Base-by-base conservation (phyloP, 2,329 filamentous ascomycete species). In the Talaromyces atroroseus region DNA sequence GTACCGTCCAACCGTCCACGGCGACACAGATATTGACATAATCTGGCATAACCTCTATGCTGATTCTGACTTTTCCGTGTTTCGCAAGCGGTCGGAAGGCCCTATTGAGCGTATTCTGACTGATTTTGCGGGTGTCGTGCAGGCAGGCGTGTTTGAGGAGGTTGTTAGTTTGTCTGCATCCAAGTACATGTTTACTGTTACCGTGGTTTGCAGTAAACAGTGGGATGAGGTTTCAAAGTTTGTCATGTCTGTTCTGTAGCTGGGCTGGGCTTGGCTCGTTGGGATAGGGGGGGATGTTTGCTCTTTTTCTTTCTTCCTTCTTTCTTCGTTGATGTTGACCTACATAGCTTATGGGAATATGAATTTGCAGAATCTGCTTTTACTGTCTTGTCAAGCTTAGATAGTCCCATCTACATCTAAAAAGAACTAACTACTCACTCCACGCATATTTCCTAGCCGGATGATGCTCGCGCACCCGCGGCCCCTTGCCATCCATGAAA, bases 401-500 rank as follows among this genome's bases (percentile, higher is more conserved):
- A n/a, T n/a, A n/a, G n/a, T n/a, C n/a, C n/a, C n/a, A n/a, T n/a
- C n/a, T n/a, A n/a, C n/a, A n/a, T n/a, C n/a, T n/a, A n/a, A n/a
- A n/a, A n/a, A n/a, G n/a, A n/a, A n/a, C 24, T 26, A 26, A 11
- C 11, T 29, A 29, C 2, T 29, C 26, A 29, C 26, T 29, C 54
- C 54, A 56, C 10, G n/a, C 46, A 24, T 47, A 52, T 10, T 47
- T 52, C 11, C 21, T 47, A 23, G 54, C 54, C 11, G 54, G 54
- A 45, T 56, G 54, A 18, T 34, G 29, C 18, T 57, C 49, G 4
- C 54, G 58, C 26, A 59, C 57, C 51, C 69, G 59, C 0, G 61
- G 64, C 53, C 66, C 63, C 2, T 71, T 67, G 51, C 64, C 57
- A 44, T 62, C 48, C 3, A 68, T 69, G 52, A 71, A 69, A 45